Base-by-base conservation (phyloP, 2,329 filamentous ascomycete genomes). In the Cercospora sp. region DNA sequence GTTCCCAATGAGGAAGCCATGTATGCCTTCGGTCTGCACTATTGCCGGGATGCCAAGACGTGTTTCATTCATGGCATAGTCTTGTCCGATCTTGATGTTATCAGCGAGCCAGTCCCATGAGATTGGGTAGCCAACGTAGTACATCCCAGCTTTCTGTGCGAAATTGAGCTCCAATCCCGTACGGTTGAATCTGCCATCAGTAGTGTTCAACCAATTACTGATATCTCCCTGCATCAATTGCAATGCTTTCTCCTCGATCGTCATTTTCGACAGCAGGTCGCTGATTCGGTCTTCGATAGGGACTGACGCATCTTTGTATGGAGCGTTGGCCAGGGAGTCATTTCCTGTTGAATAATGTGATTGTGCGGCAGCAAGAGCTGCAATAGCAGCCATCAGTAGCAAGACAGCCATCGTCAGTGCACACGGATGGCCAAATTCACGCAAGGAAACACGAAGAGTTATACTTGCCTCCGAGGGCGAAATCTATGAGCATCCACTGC, bases 21-120 rank as follows among this genome's bases (percentile, higher is more conserved):
- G 90, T 55, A 93, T 90, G 42, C 87, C 90, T 79, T 93, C 91
- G 3, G 87, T 90, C 78, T 93, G 91, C 13, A 91, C 87, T 72
- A 92, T 84, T 1, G 90, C 87, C 6, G 91, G 91, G 63, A 93
- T 93, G 0, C 89, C 90, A 8, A 89, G 79, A 1, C 86, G 87
- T 1, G 89, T 91, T 70, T 90, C 87, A 18, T 91, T 81, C 59
- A 88, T 73, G 2, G 91, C 80, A 71, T 92, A 92, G 63, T 92
- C 88, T 74, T 93, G 90, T 3, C 84, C 91, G 42, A 82, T 80
- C 77, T 87, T 87, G 72, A 91, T 85, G 60, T 88, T 88, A 20
- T 86, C 82, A 28, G 86, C 84, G 57, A 92, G 84, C 80, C 85
- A 88, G 63, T 87, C 83, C 81, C 87, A 89, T 20, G 85, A 80